Evolutionary conservation across 345 rosid species (phyloP), one percentile per base, ranked within the genome.

Genomic region (Eucalyptus albens): DNA sequence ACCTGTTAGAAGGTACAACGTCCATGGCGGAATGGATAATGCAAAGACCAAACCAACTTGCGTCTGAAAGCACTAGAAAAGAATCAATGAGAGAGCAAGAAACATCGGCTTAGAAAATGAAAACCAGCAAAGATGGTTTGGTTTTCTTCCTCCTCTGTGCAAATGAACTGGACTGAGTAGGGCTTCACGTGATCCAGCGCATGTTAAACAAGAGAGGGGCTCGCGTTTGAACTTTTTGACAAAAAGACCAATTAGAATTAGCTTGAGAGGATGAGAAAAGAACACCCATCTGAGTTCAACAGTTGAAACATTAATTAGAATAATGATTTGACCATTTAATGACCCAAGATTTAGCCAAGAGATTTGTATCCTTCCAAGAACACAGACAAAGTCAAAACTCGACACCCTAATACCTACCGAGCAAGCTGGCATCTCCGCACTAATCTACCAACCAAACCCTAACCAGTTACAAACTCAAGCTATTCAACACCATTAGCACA

Each of bases 131-230:
- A 77, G 83, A 40, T 6, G 45, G 83, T 37, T 40, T 5, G 62
- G 27, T 77, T 77, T 72, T 21, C 83, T 19, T 77, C 83, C 83
- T 77, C 83, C 27, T 77, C 8, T 21, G 59, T 86, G 87, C 19
- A 47, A 89, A 83, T 89, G 88, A 89, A 83, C 81, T 83, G 87
- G 65, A 86, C 29, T 56, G 53, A 40, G 82, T 13, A 86, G 90
- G 81, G 40, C 88, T 55, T 89, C 90, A 89, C 83, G 90, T 89
- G 90, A 89, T 89, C 87, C 90, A 89, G 90, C 90, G 88, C 88
- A 83, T 31, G 82, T n/a, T 86, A 47, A 77, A 77, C 47, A 37
- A 44, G 29, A 37, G 40, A 10, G 83, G 31, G 27, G 27, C 83
- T 19, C 45, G 47, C 62, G 47, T 77, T 37, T 11, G 83, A 37